Evolutionary conservation across 176 grass and related monocot species (phyloP).

Genomic region (Avena eriantha): DNA sequence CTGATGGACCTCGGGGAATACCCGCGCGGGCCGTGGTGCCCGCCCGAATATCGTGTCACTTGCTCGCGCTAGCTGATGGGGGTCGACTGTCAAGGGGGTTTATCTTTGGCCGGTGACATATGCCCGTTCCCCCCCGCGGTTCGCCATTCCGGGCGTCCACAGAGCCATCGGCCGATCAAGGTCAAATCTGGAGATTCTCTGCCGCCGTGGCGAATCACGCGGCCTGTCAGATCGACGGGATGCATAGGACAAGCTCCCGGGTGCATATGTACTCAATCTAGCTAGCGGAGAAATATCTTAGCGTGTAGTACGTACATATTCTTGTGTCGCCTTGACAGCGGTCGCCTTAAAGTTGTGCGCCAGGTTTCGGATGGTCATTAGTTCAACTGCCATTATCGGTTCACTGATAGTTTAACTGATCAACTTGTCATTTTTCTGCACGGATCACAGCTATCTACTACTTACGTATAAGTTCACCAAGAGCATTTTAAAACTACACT

Average conservation of each 20-base stretch:
- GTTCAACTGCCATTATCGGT: not conserved
- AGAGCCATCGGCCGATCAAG: not conserved
- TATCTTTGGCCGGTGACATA: not conserved
- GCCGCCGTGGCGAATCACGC: conserved; percentile 18
- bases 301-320: not conserved
- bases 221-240: not conserved
- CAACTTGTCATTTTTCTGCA: not conserved
- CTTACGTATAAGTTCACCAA: not conserved
- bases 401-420: not conserved
- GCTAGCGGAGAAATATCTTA: not conserved
- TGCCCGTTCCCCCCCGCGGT: not conserved
- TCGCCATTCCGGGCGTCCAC: conserved; percentile 5
- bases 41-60: conserved; percentile 48
- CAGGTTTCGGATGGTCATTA: not conserved
- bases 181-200: conserved; percentile 27
- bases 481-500: not conserved
- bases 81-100: not conserved
- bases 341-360: not conserved
- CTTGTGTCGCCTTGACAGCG: not conserved
- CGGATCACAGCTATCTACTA: not conserved
- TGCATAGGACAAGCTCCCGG: not conserved
- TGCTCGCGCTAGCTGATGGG: not conserved
- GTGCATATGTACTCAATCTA: not conserved
- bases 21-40: conserved; percentile 29
- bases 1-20: conserved; percentile 16